Percentiles rank a stretch among this genome's conserved stretches.
phyloP scores from a whole-genome alignment of 306 rosid species.

The Leucaena leucocephala region DNA sequence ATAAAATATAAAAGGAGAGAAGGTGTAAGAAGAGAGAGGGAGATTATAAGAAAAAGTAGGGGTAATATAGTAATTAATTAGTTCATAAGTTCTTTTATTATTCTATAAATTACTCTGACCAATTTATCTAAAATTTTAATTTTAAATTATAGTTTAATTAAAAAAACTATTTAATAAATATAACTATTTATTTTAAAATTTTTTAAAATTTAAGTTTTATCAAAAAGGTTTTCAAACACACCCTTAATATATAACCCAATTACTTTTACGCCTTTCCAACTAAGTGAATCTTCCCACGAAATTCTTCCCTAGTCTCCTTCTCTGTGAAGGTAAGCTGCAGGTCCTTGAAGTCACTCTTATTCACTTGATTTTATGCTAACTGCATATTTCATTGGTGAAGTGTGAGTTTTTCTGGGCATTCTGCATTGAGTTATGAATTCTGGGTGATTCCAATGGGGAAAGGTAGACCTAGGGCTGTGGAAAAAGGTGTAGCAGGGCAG shows the following conservation, averaged over 20 bases:
- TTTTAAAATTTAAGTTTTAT: too few relatives aligned
- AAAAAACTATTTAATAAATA: too few relatives aligned
- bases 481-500: conserved; percentile 76
- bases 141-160: too few relatives aligned
- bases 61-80: too few relatives aligned
- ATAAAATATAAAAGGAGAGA: too few relatives aligned
- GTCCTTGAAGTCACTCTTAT: not conserved
- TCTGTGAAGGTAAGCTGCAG: conserved; percentile 42
- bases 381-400: not conserved
- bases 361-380: not conserved
- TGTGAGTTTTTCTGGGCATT: conserved; percentile 25
- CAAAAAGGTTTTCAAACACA: too few relatives aligned
- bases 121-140: too few relatives aligned
- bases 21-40: too few relatives aligned
- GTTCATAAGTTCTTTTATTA: too few relatives aligned
- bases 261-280: conserved; percentile 5
- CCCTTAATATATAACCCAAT: not conserved
- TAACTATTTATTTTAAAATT: too few relatives aligned
- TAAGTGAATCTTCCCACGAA: conserved; percentile 2
- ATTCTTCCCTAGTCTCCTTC: not conserved
- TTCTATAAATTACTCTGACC: too few relatives aligned
- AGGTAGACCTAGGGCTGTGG: conserved; percentile 92
- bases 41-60: too few relatives aligned
- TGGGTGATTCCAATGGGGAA: conserved; percentile 66
- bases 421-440: conserved; percentile 26